Conservation (phyloP, 2,329 filamentous ascomycete species). For the Pezicula rhizophila region DNA sequence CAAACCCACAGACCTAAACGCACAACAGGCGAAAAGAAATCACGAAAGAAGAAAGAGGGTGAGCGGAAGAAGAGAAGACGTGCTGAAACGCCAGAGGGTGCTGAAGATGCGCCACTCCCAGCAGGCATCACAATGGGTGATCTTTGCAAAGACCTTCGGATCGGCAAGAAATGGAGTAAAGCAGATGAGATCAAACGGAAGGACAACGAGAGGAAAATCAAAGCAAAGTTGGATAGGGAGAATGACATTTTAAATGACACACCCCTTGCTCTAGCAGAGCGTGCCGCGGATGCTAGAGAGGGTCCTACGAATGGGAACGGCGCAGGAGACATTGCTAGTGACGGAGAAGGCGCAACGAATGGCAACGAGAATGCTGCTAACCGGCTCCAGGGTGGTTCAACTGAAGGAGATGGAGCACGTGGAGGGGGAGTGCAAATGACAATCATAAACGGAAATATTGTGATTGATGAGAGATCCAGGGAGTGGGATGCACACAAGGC, state of each 20-base stretch:
- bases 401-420: no score
- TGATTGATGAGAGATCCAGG: conserved; percentile 62
- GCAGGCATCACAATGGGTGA: conserved; percentile 66
- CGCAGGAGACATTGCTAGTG: neutral
- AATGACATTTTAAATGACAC: no score
- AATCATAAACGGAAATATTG: conserved; percentile 66
- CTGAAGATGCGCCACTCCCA: conserved; percentile 54
- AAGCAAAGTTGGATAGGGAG: conserved; percentile 16
- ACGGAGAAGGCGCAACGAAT: neutral
- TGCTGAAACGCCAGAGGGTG: conserved; percentile 52
- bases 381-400: no score
- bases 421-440: conserved; percentile 35
- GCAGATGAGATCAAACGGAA: conserved; percentile 68
- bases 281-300: conserved; percentile 24
- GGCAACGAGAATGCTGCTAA: no score
- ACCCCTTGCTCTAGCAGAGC: conserved; percentile 11
- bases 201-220: conserved; percentile 40
- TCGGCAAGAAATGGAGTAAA: conserved; percentile 69
- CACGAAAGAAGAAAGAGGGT: conserved; percentile 27
- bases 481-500: conserved; percentile 63
- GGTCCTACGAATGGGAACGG: neutral
- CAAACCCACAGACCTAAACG: conserved; percentile 15
- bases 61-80: conserved; percentile 20
- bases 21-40: conserved; percentile 7
- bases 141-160: conserved; percentile 61